Percentiles rank a stretch among this genome's conserved stretches.
phyloP scores from a whole-genome alignment of 192 early-diverging fungal species.

The Phycomyces blakesleeanus region DNA sequence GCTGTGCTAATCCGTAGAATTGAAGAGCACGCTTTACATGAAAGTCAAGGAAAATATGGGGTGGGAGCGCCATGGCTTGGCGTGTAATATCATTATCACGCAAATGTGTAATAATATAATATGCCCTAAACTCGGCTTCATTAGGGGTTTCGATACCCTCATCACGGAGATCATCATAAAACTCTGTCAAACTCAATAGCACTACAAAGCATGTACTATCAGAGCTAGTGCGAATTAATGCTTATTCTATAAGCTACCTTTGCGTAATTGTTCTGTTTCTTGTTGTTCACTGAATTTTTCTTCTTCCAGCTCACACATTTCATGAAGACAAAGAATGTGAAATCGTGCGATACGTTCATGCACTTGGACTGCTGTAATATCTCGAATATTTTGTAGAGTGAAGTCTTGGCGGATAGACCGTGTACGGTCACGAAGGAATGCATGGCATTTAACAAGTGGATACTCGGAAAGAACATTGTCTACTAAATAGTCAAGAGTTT shows the following conservation, averaged over 20 bases:
- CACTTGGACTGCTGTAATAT: slow-evolving; percentile 57
- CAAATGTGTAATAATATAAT: slow-evolving; percentile 75
- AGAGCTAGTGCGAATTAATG: background rate
- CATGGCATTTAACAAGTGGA: slow-evolving; percentile 61
- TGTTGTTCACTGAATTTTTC: slow-evolving; percentile 65
- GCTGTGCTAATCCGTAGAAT: slow-evolving; percentile 58
- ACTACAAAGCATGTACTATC: slow-evolving; percentile 38
- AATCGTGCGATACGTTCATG: slow-evolving; percentile 87
- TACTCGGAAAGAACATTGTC: slow-evolving; percentile 49
- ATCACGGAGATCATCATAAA: slow-evolving; percentile 73
- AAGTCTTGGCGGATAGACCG: slow-evolving; percentile 85
- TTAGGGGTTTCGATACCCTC: slow-evolving; percentile 57
- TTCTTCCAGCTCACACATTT: slow-evolving; percentile 62
- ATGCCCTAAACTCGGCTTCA: slow-evolving; percentile 89
- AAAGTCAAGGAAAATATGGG: slow-evolving; percentile 52
- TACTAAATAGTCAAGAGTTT: slow-evolving; percentile 67
- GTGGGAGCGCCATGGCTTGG: slow-evolving; percentile 55
- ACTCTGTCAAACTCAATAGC: slow-evolving; percentile 79
- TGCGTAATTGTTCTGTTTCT: slow-evolving; percentile 85
- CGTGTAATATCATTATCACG: slow-evolving; percentile 70
- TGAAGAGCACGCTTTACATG: slow-evolving; percentile 68
- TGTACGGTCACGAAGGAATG: slow-evolving; percentile 82
- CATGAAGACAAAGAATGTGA: slow-evolving; percentile 74
- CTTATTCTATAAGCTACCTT: too few species aligned
- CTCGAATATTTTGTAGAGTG: slow-evolving; percentile 78